These are phyloP conservation scores for Russula vinacea DNA, from an alignment of 768 basidiomycete species.

Conservation along the genomic window DNA sequence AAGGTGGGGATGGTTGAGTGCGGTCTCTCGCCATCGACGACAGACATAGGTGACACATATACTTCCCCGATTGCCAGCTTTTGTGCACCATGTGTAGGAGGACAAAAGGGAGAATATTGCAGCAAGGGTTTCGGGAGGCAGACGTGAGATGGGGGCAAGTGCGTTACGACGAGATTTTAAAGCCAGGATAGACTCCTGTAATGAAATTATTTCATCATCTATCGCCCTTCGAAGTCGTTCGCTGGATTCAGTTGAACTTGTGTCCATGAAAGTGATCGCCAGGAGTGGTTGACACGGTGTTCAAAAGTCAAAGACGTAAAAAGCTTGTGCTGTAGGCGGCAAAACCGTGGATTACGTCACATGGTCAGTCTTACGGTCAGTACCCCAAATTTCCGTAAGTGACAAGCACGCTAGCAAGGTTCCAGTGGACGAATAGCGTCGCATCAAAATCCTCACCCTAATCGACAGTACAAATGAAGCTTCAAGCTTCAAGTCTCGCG, in stretches of 20 bases:
- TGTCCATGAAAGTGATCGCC: neutral
- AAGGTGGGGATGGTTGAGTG: conserved; percentile 13
- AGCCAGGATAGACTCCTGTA: neutral
- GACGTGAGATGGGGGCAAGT: conserved; percentile 16
- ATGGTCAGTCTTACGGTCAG: no score
- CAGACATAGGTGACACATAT: conserved; percentile 23
- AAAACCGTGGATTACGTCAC: no score
- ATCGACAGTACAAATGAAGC: no score
- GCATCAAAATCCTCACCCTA: no score
- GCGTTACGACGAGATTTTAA: conserved; percentile 17
- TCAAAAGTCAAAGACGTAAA: no score
- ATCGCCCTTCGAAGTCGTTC: conserved; percentile 4
- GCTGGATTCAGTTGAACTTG: neutral
- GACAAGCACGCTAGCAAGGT: no score
- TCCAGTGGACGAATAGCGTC: no score
- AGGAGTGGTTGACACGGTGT: conserved; percentile 11
- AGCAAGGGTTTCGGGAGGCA: conserved; percentile 14
- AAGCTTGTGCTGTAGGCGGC: no score
- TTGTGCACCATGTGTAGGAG: neutral
- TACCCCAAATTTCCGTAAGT: no score
- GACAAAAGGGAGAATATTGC: conserved; percentile 15
- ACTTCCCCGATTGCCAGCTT: neutral
- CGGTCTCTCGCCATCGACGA: conserved; percentile 24
- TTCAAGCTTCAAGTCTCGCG: no score
- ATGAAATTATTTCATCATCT: conserved; percentile 15